A percentile compares a stretch with the other conserved stretches of the same genome.
Evolutionary conservation across 495 filamentous ascomycete species (phyloP).

Genomic region (Tuber borchii): DNA sequence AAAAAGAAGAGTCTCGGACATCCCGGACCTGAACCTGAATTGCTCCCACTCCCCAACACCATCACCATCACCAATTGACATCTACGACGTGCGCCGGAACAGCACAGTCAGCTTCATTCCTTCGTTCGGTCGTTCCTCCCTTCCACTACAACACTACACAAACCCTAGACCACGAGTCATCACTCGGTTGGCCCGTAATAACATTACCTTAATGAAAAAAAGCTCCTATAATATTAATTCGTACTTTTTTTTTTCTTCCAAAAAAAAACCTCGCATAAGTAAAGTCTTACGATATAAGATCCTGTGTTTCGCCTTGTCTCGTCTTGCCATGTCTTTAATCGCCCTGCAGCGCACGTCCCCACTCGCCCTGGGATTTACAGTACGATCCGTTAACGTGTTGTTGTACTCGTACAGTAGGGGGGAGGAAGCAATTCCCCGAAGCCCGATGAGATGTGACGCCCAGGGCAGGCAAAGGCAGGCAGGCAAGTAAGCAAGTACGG

Average conservation of each 20-base stretch:
- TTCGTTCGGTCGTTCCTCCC: background rate
- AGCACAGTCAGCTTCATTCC: background rate
- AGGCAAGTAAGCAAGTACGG: no score
- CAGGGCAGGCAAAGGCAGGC: background rate
- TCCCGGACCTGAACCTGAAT: background rate
- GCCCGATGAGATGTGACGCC: background rate
- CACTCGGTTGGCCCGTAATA: background rate
- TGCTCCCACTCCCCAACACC: background rate
- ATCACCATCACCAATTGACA: background rate
- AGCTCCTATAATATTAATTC: background rate
- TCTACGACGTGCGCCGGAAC: background rate
- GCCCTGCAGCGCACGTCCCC: background rate
- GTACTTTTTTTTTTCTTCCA: background rate
- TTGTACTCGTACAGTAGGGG: background rate
- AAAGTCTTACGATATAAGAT: background rate
- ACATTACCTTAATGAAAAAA: background rate
- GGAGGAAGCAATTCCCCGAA: background rate
- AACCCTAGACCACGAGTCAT: background rate
- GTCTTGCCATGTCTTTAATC: background rate
- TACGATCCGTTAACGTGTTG: background rate
- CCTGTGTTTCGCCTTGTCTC: background rate
- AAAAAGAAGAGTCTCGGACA: background rate
- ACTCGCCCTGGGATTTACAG: background rate
- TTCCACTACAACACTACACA: background rate
- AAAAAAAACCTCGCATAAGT: background rate